A percentile compares a stretch with the other conserved stretches of the same genome.
phyloP scores from a whole-genome alignment of 1,139 yeast genomes.

The Protomyces inundatus region DNA sequence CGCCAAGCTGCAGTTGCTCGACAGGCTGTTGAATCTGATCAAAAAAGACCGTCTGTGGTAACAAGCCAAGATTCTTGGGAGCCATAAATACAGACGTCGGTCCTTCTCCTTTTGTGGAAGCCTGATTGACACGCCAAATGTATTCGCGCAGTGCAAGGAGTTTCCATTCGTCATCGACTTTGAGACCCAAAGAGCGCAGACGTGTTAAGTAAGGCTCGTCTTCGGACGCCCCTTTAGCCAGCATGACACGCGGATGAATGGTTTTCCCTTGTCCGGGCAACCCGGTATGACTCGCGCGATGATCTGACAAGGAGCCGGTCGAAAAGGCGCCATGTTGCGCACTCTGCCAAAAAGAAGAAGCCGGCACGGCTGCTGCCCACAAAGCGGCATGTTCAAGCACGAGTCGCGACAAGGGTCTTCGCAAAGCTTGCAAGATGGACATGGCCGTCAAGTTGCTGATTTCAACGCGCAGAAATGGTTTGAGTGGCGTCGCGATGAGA shows the following conservation, averaged over 20 bases:
- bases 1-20: background rate
- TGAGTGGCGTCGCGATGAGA: constrained; percentile 72
- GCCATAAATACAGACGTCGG: background rate
- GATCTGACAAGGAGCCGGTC: background rate
- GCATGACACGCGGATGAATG: constrained; percentile 32
- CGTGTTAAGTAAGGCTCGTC: constrained; percentile 73
- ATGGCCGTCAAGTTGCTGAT: constrained; percentile 49
- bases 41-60: constrained; percentile 14
- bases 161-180: constrained; percentile 76
- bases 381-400: constrained; percentile 60
- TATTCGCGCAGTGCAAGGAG: constrained; percentile 64
- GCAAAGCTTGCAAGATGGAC: constrained; percentile 57
- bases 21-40: constrained; percentile 3
- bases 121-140: constrained; percentile 52
- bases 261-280: background rate
- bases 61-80: background rate
- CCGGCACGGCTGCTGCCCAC: constrained; percentile 62
- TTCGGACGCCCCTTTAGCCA: constrained; percentile 27
- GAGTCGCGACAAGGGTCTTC: constrained; percentile 60
- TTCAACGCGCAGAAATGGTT: constrained; percentile 72
- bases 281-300: background rate
- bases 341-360: constrained; percentile 71
- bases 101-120: background rate
- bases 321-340: constrained; percentile 32
- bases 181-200: constrained; percentile 63